Conservation (phyloP, 371 early-diverging fungal species). For the Mucor sp. region DNA sequence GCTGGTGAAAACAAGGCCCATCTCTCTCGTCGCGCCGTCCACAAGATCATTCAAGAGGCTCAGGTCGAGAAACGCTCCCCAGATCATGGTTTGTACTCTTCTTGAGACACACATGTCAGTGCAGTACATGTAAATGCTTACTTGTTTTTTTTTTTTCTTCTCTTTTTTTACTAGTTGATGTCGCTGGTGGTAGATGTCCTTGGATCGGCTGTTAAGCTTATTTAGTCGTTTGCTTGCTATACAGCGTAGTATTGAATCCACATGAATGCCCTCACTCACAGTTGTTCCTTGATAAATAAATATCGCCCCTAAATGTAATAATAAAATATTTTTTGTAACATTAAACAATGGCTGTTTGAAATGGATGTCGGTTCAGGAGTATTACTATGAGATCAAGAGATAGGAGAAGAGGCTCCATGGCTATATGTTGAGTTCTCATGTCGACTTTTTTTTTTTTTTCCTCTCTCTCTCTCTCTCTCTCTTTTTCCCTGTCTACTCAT, state of each 20-base stretch:
- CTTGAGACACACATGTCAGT: background rate
- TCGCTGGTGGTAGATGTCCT: background rate
- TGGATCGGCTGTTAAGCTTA: background rate
- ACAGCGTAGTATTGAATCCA: background rate
- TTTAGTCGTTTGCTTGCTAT: background rate
- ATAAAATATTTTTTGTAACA: constrained; percentile 1
- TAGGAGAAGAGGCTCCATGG: too few species aligned
- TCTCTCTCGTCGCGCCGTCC: background rate
- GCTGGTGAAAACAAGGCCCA: background rate
- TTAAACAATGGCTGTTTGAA: background rate
- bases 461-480: background rate
- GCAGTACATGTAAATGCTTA: background rate
- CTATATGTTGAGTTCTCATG: background rate
- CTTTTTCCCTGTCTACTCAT: background rate
- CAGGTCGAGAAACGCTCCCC: background rate
- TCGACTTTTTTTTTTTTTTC: background rate
- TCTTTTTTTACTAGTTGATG: background rate
- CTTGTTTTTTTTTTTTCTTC: too few species aligned
- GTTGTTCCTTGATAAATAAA: background rate
- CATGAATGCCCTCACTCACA: background rate
- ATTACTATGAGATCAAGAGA: too few species aligned
- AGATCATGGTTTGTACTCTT: background rate
- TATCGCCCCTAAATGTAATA: background rate
- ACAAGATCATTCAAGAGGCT: background rate
- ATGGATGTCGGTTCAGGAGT: background rate